Conservation (phyloP, 2,329 filamentous ascomycete genomes). For the Arthrobotrys iridis region DNA sequence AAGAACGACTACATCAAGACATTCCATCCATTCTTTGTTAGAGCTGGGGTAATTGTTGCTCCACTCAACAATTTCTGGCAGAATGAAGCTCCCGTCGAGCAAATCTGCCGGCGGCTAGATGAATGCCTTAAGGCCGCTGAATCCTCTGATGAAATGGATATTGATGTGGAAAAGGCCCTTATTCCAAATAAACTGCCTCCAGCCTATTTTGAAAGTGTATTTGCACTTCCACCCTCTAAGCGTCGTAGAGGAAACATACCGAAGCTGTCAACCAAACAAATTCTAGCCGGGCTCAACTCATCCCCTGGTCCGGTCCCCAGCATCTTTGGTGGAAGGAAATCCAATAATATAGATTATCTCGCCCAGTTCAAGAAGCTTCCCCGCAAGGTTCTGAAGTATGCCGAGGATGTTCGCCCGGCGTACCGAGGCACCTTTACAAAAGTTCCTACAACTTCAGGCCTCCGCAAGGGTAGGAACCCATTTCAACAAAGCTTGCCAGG, state of each 20-base stretch:
- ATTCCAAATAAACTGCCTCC: slow-evolving; percentile 57
- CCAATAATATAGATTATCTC: slow-evolving; percentile 59
- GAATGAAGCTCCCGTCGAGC: slow-evolving; percentile 63
- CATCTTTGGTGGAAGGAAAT: slow-evolving; percentile 32
- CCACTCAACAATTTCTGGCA: slow-evolving; percentile 67
- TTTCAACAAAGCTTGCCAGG: slow-evolving; percentile 68
- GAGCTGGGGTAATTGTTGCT: slow-evolving; percentile 77
- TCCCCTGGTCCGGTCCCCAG: slow-evolving; percentile 52
- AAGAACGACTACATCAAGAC: slow-evolving; percentile 71
- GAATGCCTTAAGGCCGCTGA: slow-evolving; percentile 5
- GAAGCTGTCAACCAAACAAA: slow-evolving; percentile 67
- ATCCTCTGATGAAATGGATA: slow-evolving; percentile 38
- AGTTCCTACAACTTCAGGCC: slow-evolving; percentile 64
- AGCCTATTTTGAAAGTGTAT: slow-evolving; percentile 61
- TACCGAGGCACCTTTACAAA: slow-evolving; percentile 79
- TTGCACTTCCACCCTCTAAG: slow-evolving; percentile 53
- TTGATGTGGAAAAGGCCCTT: slow-evolving; percentile 20
- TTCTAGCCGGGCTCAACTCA: slow-evolving; percentile 67
- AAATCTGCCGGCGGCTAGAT: slow-evolving; percentile 59
- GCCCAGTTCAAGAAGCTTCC: slow-evolving; percentile 67
- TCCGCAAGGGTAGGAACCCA: slow-evolving; percentile 67
- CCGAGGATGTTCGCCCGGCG: slow-evolving; percentile 73
- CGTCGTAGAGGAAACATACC: slow-evolving; percentile 45
- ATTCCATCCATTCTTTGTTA: slow-evolving; percentile 84
- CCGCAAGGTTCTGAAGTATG: slow-evolving; percentile 72